phyloP scores from a whole-genome alignment of 2,329 filamentous ascomycete genomes.

The Apiospora rasikravindrae region DNA sequence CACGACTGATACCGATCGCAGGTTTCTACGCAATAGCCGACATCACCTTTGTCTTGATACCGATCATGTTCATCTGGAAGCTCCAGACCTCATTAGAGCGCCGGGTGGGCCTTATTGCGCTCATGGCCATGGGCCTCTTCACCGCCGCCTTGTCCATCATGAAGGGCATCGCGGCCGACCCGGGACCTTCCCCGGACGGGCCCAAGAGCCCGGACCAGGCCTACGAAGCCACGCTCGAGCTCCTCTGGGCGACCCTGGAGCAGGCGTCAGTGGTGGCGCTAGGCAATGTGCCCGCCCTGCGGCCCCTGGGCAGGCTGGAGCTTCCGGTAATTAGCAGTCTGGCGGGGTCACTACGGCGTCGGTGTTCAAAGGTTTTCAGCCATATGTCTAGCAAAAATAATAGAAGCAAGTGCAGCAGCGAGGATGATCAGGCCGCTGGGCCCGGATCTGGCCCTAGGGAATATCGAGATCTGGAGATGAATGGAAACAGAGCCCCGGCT shows the following conservation, averaged over 20 bases:
- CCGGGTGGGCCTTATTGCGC: conserved; percentile 19
- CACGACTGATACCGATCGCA: background rate
- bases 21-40: conserved; percentile 19
- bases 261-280: background rate
- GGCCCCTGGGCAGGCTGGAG: background rate
- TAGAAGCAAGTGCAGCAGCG: too few species aligned
- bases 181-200: too few species aligned
- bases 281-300: background rate
- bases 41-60: conserved; percentile 27
- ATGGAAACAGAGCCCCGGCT: too few species aligned
- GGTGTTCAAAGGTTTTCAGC: too few species aligned
- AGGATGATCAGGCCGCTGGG: too few species aligned
- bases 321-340: background rate
- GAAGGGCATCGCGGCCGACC: background rate
- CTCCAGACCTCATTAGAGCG: conserved; percentile 27
- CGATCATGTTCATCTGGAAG: conserved; percentile 27
- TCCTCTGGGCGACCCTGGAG: background rate
- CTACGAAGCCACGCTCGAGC: background rate
- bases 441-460: too few species aligned
- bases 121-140: conserved; percentile 25
- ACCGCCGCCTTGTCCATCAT: conserved; percentile 21
- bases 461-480: too few species aligned
- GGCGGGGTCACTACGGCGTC: background rate
- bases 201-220: too few species aligned
- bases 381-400: too few species aligned